Evolutionary conservation across 495 filamentous ascomycete genomes (phyloP).

Genomic region (Penicillium taxi): DNA sequence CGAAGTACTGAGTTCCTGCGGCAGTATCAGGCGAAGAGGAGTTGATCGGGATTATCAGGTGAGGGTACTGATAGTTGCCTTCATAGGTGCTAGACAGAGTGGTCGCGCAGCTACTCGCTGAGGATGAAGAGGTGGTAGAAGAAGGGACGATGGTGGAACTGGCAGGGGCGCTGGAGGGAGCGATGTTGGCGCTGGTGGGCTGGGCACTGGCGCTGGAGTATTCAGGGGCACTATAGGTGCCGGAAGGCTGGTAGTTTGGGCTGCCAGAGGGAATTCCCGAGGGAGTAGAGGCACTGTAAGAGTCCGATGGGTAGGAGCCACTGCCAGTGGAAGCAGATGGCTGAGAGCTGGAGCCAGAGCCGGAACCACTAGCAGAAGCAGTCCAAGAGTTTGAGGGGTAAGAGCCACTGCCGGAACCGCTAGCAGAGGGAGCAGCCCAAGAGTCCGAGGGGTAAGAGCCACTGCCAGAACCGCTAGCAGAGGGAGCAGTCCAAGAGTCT

Average conservation of each 20-base stretch:
- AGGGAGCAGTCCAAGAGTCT: no score
- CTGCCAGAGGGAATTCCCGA: not conserved
- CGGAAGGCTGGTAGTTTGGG: conserved; percentile 2
- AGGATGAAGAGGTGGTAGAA: conserved; percentile 7
- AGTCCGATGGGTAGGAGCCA: not conserved
- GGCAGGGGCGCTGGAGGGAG: conserved; percentile 7
- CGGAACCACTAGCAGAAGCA: no score
- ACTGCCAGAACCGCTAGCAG: no score
- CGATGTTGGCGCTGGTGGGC: conserved; percentile 1
- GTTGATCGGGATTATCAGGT: conserved; percentile 60
- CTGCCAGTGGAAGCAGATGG: conserved; percentile 1
- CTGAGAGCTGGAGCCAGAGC: not conserved
- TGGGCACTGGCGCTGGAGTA: not conserved
- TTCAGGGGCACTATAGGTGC: conserved; percentile 2
- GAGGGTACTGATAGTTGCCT: conserved; percentile 51
- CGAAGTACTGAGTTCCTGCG: conserved; percentile 46
- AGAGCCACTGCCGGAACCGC: no score
- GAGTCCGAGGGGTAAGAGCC: no score
- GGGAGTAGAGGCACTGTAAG: not conserved
- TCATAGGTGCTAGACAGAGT: conserved; percentile 28
- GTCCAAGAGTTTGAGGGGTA: no score
- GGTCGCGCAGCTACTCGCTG: conserved; percentile 38
- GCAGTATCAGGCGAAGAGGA: conserved; percentile 44
- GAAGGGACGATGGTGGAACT: conserved; percentile 6
- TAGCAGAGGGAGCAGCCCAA: no score